Evolutionary conservation across 1,139 yeast genomes (phyloP).

Genomic region (Arxiozyma heterogenica): DNA sequence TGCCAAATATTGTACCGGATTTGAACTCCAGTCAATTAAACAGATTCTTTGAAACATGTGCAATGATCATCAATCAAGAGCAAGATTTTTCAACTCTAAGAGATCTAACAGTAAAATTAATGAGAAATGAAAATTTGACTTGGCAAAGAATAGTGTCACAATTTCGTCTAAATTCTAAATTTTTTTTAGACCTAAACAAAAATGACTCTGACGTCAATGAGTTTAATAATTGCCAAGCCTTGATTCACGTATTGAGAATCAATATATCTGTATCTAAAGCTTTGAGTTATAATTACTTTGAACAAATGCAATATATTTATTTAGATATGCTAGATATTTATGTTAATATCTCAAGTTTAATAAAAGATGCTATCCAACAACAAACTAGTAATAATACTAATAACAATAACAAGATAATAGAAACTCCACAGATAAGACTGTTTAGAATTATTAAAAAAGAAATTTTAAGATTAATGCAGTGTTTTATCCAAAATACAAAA

Average conservation of each 20-base stretch:
- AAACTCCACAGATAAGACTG: conserved; percentile 45
- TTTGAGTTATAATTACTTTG: conserved; percentile 76
- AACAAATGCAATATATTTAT: conserved; percentile 77
- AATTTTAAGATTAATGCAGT: conserved; percentile 74
- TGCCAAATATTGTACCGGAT: conserved; percentile 77
- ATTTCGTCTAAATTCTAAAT: conserved; percentile 68
- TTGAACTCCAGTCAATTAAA: conserved; percentile 92
- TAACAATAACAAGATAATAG: conserved; percentile 32
- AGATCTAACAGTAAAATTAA: conserved; percentile 59
- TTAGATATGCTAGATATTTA: conserved; percentile 81
- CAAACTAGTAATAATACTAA: conserved; percentile 45
- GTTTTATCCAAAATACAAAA: conserved; percentile 66
- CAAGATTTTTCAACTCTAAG: conserved; percentile 53
- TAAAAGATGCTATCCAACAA: conserved; percentile 51
- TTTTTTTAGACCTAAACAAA: conserved; percentile 76
- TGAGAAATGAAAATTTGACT: conserved; percentile 84
- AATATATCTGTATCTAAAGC: conserved; percentile 88
- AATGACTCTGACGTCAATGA: conserved; percentile 33
- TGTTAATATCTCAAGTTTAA: conserved; percentile 73
- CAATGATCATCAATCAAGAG: conserved; percentile 81
- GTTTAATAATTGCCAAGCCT: neutral
- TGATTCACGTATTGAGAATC: conserved; percentile 85
- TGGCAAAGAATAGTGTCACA: conserved; percentile 81
- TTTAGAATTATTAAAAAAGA: conserved; percentile 91
- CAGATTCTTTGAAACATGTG: conserved; percentile 94